Evolutionary conservation across 441 rosid species (phyloP), one percentile per base, ranked within the genome.

Genomic region (Aleurites moluccanus): DNA sequence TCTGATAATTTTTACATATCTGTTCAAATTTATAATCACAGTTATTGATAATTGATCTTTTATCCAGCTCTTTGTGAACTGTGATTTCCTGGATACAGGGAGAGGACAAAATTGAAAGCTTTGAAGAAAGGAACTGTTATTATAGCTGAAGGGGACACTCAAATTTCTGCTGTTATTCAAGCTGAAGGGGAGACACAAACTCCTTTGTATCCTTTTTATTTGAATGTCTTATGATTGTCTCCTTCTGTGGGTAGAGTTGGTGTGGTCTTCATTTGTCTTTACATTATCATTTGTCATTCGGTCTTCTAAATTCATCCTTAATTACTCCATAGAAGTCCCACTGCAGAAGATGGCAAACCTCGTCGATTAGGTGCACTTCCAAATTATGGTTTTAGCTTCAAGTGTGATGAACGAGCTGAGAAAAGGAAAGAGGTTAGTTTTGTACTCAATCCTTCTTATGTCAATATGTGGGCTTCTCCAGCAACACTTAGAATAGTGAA

Each of bases 351-450:
- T 86, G 81, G 83, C 69, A 92, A 89, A 81, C 75, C 90, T 84
- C 87, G 80, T 25, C 89, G 78, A 85, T 82, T 77, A 25, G 92
- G 96, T 78, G 82, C 87, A 49, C 98, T 92, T 83, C 99, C 99
- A 75, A 93, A 89, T 72, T 96, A 96, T 73, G 98, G 99, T 35
- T 96, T 96, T 86, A 92, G 97, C 81, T 96, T 96, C 77, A 91
- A 80, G 86, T 96, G 99, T 81, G 93, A 90, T 80, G 94, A 92
- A 83, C 91, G 99, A 61, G 99, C 99, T 81, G 99, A 96, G 78
- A 96, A 90, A 88, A 88, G 99, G 78, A 93, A 71, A 86, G 99
- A 96, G 98, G 99, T 96, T 76, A 28, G 89, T 18, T 49, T 66
- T 72, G 40, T 10, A 16, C 38, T 73, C 64, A 25, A 45, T 35